Percentiles rank a stretch among this genome's conserved stretches.
phyloP scores from a whole-genome alignment of 2,329 filamentous ascomycete genomes.

The Paramyrothecium roridum region DNA sequence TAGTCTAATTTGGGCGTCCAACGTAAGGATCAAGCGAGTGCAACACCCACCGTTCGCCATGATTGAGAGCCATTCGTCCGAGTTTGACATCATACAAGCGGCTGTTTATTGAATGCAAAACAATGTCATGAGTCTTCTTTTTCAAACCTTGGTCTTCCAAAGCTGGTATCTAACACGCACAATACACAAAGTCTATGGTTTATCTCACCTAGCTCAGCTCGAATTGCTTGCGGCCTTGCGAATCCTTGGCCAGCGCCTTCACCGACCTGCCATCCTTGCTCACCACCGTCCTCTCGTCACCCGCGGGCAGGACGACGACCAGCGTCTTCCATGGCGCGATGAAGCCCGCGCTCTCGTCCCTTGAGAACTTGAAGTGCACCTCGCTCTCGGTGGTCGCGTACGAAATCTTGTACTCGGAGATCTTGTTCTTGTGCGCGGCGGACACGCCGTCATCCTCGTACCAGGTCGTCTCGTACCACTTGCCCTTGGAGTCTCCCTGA shows the following conservation, averaged over 20 bases:
- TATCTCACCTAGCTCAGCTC: constrained; percentile 7
- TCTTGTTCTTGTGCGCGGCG: constrained; percentile 21
- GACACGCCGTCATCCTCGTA: constrained; percentile 37
- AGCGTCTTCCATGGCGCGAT: constrained; percentile 28
- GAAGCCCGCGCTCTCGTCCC: constrained; percentile 28
- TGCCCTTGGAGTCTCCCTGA: constrained; percentile 9
- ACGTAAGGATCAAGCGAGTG: too few species aligned
- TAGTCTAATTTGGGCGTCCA: too few species aligned
- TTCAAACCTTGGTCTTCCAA: too few species aligned
- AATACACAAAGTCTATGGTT: too few species aligned
- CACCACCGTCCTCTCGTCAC: constrained; percentile 20
- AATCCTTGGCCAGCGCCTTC: constrained; percentile 12
- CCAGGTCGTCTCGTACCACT: constrained; percentile 27
- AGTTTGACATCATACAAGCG: too few species aligned
- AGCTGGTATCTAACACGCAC: too few species aligned
- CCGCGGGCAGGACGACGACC: constrained; percentile 25
- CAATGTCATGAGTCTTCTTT: too few species aligned
- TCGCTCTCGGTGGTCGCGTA: constrained; percentile 16
- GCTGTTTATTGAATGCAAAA: too few species aligned
- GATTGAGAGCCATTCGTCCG: too few species aligned
- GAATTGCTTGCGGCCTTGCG: constrained; percentile 14
- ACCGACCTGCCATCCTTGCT: constrained; percentile 6
- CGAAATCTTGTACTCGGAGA: constrained; percentile 26
- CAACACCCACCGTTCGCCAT: too few species aligned
- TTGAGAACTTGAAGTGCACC: constrained; percentile 21